These are phyloP conservation scores for Salvia sclarea DNA, from an alignment of 305 asterid species.

Conservation along the genomic window DNA sequence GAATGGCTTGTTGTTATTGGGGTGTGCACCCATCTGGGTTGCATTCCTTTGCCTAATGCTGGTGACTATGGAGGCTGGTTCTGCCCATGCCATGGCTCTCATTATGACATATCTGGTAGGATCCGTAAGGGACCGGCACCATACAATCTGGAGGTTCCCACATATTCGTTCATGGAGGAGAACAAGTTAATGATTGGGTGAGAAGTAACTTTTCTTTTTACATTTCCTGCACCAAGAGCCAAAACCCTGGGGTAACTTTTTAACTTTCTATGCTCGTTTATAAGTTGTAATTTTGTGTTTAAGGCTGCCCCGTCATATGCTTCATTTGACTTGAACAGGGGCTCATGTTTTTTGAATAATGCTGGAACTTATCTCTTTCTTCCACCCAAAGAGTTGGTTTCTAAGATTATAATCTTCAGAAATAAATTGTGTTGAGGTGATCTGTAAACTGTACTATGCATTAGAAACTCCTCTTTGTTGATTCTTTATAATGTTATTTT, in stretches of 20 bases:
- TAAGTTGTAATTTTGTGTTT: slow-evolving; percentile 29
- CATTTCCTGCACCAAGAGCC: slow-evolving; percentile 16
- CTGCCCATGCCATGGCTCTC: slow-evolving; percentile 92
- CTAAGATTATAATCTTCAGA: slow-evolving; percentile 5
- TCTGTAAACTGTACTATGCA: not conserved
- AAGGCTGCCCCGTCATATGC: slow-evolving; percentile 22
- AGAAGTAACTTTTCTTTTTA: slow-evolving; percentile 20
- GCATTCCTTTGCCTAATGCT: slow-evolving; percentile 88
- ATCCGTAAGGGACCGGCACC: slow-evolving; percentile 86
- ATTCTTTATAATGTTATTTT: not conserved
- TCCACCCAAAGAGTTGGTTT: slow-evolving; percentile 20
- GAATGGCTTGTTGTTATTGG: slow-evolving; percentile 84
- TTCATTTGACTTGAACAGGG: slow-evolving; percentile 26
- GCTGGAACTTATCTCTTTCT: slow-evolving; percentile 33
- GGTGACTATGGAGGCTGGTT: slow-evolving; percentile 92
- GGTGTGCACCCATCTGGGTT: slow-evolving; percentile 82
- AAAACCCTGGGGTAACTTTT: not conserved
- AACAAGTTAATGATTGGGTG: slow-evolving; percentile 71
- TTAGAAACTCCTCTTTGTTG: not conserved
- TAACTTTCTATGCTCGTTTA: slow-evolving; percentile 23
- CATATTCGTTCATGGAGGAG: slow-evolving; percentile 76
- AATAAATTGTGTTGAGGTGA: slow-evolving; percentile 11
- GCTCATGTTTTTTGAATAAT: slow-evolving; percentile 35
- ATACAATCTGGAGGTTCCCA: slow-evolving; percentile 75
- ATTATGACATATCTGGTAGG: slow-evolving; percentile 82